Conservation (phyloP, 1,284 basidiomycete species). For the Microbotryum violaceum region DNA sequence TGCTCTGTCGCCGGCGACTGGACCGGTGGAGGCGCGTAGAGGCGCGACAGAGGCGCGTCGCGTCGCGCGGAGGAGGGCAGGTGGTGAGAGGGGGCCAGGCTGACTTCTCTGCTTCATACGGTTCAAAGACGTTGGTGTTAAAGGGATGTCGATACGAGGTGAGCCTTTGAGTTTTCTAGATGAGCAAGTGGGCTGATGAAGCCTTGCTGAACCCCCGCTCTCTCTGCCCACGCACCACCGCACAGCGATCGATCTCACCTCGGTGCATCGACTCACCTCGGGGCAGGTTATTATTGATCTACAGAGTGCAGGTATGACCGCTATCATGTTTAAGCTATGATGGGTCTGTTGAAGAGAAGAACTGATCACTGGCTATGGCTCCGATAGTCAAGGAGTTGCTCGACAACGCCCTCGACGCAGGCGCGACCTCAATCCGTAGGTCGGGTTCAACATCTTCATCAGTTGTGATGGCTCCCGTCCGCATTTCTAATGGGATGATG, state of each 20-base stretch:
- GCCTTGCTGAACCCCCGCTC: neutral
- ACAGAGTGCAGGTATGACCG: slow-evolving; percentile 48
- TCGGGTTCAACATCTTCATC: neutral
- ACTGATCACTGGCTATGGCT: neutral
- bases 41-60: too few relatives aligned
- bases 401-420: slow-evolving; percentile 92
- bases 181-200: neutral
- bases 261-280: slow-evolving; percentile 78
- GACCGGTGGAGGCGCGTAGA: too few relatives aligned
- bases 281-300: slow-evolving; percentile 93
- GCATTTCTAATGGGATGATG: too few relatives aligned
- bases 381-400: slow-evolving; percentile 82
- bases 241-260: slow-evolving; percentile 62
- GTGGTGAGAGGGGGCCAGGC: neutral
- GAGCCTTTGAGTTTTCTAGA: neutral
- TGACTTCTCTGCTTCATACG: neutral
- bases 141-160: neutral
- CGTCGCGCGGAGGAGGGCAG: neutral
- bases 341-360: neutral
- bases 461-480: too few relatives aligned
- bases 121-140: neutral
- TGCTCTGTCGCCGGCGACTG: too few relatives aligned
- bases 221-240: neutral
- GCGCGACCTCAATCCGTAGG: slow-evolving; percentile 75
- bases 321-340: too few relatives aligned